A percentile compares a stretch with the other conserved stretches of the same genome.
phyloP scores from a whole-genome alignment of 306 rosid species.

The Leucaena leucocephala region DNA sequence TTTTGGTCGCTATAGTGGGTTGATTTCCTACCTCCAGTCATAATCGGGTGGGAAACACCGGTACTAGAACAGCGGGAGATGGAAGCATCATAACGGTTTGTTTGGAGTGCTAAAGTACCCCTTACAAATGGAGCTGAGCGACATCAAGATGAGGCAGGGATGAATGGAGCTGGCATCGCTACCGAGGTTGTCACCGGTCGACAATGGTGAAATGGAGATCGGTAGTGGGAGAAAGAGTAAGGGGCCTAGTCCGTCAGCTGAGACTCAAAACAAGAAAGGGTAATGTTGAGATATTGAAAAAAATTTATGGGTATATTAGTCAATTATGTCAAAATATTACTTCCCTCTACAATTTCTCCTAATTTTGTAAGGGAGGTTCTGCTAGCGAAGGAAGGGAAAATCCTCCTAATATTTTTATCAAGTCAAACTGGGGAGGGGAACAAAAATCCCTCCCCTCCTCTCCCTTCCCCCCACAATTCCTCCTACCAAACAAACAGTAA shows the following conservation, averaged over 20 bases:
- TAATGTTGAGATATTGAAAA: too few relatives aligned
- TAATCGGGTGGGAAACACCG: not conserved
- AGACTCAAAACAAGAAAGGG: too few relatives aligned
- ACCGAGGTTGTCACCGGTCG: not conserved
- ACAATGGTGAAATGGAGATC: not conserved
- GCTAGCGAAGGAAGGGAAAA: too few relatives aligned
- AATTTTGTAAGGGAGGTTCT: too few relatives aligned
- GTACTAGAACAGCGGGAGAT: constrained; percentile 10
- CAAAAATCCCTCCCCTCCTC: too few relatives aligned
- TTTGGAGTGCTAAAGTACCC: constrained; percentile 33
- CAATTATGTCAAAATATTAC: too few relatives aligned
- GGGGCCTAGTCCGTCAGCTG: constrained; percentile 23
- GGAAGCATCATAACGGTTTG: constrained; percentile 21
- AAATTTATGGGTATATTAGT: too few relatives aligned
- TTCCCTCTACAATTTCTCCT: too few relatives aligned
- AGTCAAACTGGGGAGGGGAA: too few relatives aligned
- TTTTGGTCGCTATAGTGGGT: not conserved
- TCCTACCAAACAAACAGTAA: too few relatives aligned
- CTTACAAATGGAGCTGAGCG: constrained; percentile 37
- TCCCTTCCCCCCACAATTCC: too few relatives aligned
- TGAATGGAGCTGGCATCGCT: not conserved
- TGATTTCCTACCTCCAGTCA: not conserved
- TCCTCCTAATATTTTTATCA: too few relatives aligned
- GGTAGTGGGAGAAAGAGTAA: not conserved
- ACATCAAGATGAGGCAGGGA: constrained; percentile 33